phyloP scores from a whole-genome alignment of 108 stramenopile species.

The Pseudonitzschia multiseries region DNA sequence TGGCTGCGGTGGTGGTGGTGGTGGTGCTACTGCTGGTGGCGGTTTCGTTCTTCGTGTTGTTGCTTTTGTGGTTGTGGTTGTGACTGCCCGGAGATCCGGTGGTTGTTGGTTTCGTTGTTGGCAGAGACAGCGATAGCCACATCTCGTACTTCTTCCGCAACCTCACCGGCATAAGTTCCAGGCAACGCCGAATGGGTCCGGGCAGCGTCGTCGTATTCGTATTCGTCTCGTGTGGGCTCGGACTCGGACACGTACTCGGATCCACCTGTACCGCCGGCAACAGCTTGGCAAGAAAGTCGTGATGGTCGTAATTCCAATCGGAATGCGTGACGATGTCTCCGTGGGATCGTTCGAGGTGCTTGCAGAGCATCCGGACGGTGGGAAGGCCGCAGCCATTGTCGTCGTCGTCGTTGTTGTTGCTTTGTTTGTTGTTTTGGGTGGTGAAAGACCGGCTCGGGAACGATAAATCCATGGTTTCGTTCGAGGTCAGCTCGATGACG shows the following conservation, averaged over 20 bases:
- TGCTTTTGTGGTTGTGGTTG: no score
- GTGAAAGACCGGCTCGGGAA: neutral
- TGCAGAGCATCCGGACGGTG: conserved; percentile 21
- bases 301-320: conserved; percentile 12
- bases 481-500: conserved; percentile 6
- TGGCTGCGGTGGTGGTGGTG: no score
- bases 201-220: neutral
- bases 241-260: no score
- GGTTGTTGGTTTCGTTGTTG: no score
- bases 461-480: no score
- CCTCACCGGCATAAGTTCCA: neutral
- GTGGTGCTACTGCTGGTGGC: no score
- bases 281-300: neutral
- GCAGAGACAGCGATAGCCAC: conserved; percentile 1
- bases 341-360: conserved; percentile 4
- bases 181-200: neutral
- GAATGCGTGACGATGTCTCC: neutral
- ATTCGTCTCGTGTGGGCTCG: no score
- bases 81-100: no score
- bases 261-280: no score
- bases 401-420: no score
- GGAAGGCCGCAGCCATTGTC: no score
- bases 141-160: neutral
- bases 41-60: neutral
- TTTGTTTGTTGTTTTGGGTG: neutral